phyloP scores from a whole-genome alignment of 148 eudicot genomes.

The Heliamphora exappendiculata region DNA sequence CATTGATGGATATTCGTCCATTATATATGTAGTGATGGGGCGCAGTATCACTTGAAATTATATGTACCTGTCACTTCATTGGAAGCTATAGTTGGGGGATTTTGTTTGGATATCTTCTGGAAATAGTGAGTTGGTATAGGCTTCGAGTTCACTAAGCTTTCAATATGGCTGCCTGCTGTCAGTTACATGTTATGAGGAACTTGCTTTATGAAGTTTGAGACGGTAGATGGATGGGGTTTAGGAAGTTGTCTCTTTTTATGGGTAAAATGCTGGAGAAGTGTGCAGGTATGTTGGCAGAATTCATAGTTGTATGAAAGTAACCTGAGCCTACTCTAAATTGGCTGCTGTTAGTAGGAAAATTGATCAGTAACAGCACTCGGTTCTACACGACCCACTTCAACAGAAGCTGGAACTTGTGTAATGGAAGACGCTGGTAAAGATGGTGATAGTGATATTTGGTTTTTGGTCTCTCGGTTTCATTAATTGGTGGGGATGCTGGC shows the following conservation, averaged over 20 bases:
- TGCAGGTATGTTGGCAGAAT: background rate
- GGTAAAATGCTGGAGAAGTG: background rate
- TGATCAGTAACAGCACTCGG: background rate
- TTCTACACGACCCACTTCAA: background rate
- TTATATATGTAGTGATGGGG: background rate
- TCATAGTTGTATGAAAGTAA: background rate
- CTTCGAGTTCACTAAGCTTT: background rate
- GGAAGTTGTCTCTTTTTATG: background rate
- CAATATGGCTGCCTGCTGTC: constrained; percentile 7
- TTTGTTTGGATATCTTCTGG: constrained; percentile 11
- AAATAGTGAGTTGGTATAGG: background rate
- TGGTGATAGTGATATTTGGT: background rate
- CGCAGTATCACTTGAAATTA: constrained; percentile 3
- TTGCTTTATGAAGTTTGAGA: background rate
- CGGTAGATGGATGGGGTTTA: background rate
- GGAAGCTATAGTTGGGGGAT: constrained; percentile 12
- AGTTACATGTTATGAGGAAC: constrained; percentile 5
- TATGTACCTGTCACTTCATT: background rate
- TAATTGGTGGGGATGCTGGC: background rate
- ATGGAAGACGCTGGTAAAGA: background rate
- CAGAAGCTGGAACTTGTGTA: background rate
- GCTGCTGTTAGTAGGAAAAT: background rate
- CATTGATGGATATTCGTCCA: background rate
- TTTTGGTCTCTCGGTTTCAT: background rate
- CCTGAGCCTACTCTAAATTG: background rate